Percentiles rank a stretch among this genome's conserved stretches.
phyloP scores from a whole-genome alignment of 345 rosid genomes.

The Citrus sp. region DNA sequence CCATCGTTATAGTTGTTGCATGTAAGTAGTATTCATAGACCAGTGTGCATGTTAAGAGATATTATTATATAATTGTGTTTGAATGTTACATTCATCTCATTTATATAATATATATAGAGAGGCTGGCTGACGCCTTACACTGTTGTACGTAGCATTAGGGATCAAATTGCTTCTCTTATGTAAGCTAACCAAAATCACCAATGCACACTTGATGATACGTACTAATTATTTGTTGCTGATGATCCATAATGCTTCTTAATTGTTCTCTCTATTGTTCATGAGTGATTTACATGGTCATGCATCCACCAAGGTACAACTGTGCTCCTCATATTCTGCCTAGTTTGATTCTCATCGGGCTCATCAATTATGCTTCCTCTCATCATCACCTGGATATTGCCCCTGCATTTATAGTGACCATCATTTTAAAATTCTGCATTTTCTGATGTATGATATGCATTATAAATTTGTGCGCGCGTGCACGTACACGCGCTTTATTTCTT shows the following conservation, averaged over 20 bases:
- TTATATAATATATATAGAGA: too few relatives aligned
- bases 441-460: neutral
- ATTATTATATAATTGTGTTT: too few relatives aligned
- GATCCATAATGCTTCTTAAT: neutral
- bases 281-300: neutral
- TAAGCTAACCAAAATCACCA: too few relatives aligned
- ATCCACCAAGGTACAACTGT: neutral
- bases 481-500: neutral
- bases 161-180: too few relatives aligned
- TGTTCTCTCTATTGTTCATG: neutral
- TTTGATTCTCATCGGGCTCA: neutral
- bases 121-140: too few relatives aligned
- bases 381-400: neutral
- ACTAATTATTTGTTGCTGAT: neutral
- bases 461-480: neutral
- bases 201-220: neutral
- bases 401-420: neutral
- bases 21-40: too few relatives aligned
- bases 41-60: too few relatives aligned
- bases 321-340: neutral
- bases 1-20: too few relatives aligned
- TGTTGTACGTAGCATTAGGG: too few relatives aligned
- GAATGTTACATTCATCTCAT: too few relatives aligned
- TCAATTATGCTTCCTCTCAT: neutral
- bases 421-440: neutral